A percentile compares a stretch with the other conserved stretches of the same genome.
These are phyloP conservation scores for Ceratocystis harringtonii DNA, from an alignment of 2,329 filamentous ascomycete genomes.

Conservation along the genomic window DNA sequence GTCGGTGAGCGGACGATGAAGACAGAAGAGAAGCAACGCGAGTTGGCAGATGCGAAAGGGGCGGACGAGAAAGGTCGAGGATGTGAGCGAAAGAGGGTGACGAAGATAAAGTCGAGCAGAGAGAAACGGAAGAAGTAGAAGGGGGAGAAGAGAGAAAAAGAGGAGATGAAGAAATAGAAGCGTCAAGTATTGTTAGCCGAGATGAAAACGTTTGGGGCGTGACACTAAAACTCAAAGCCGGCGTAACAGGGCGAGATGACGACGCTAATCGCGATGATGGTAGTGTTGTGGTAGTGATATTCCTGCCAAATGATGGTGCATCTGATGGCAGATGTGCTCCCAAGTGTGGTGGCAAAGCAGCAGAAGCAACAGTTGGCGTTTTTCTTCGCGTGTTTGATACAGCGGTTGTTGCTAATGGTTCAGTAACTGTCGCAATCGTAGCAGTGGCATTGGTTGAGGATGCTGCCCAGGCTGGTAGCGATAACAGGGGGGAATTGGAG, in stretches of 20 bases:
- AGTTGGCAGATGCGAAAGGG: constrained; percentile 9
- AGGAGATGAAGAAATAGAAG: constrained; percentile 1
- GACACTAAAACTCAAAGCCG: neutral
- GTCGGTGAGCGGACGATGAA: constrained; percentile 5
- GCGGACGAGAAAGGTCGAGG: constrained; percentile 20
- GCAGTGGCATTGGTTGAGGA: neutral
- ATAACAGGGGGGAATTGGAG: neutral
- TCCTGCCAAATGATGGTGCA: neutral
- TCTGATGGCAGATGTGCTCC: neutral
- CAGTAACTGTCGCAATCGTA: neutral
- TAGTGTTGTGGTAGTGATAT: constrained; percentile 2
- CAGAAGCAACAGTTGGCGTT: neutral
- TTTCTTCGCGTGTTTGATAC: neutral
- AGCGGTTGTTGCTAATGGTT: neutral
- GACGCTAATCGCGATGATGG: neutral
- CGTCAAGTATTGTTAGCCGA: neutral
- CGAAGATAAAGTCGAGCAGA: neutral
- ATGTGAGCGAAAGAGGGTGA: constrained; percentile 22
- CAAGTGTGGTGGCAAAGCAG: neutral
- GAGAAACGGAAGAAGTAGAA: constrained; percentile 9
- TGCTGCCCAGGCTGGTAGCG: neutral
- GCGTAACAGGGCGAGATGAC: constrained; percentile 2
- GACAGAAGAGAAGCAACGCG: constrained; percentile 8
- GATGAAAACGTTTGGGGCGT: neutral
- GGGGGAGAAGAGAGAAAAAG: neutral